These are phyloP conservation scores for Kokia cookei DNA, from an alignment of 441 rosid species.

Conservation along the genomic window DNA sequence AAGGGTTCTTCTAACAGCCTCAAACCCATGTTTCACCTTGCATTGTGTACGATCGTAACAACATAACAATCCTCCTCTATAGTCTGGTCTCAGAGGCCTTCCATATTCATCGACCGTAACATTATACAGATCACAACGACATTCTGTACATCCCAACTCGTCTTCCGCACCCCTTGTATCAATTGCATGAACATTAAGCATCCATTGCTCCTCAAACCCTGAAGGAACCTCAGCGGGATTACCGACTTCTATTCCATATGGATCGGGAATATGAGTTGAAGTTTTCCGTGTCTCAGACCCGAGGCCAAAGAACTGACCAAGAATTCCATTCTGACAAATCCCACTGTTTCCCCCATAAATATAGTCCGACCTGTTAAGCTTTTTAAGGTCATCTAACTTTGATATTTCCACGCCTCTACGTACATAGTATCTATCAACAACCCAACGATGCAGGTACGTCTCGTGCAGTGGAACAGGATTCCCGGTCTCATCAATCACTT, in stretches of 20 bases:
- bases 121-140: conserved; percentile 72
- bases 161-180: conserved; percentile 82
- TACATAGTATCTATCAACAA: conserved; percentile 36
- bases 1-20: conserved; percentile 16
- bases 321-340: conserved; percentile 37
- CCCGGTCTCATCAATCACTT: conserved; percentile 70
- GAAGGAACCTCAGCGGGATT: not conserved
- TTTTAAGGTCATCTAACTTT: not conserved
- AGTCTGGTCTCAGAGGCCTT: conserved; percentile 40
- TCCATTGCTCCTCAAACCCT: conserved; percentile 62
- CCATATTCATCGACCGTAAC: conserved; percentile 57
- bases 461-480: conserved; percentile 70
- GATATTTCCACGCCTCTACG: conserved; percentile 17
- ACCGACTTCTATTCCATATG: not conserved
- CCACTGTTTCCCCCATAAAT: conserved; percentile 46
- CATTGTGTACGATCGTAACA: conserved; percentile 75
- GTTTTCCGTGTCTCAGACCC: conserved; percentile 88
- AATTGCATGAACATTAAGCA: conserved; percentile 80
- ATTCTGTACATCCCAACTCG: conserved; percentile 72
- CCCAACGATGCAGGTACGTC: conserved; percentile 93
- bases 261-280: conserved; percentile 20
- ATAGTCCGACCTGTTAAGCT: conserved; percentile 16
- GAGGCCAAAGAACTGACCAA: conserved; percentile 62
- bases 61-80: conserved; percentile 66
- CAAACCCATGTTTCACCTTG: conserved; percentile 46